Evolutionary conservation across 2,329 filamentous ascomycete species (phyloP), one percentile per base, ranked within the genome.

Genomic region (Pestalotiopsis sp.): DNA sequence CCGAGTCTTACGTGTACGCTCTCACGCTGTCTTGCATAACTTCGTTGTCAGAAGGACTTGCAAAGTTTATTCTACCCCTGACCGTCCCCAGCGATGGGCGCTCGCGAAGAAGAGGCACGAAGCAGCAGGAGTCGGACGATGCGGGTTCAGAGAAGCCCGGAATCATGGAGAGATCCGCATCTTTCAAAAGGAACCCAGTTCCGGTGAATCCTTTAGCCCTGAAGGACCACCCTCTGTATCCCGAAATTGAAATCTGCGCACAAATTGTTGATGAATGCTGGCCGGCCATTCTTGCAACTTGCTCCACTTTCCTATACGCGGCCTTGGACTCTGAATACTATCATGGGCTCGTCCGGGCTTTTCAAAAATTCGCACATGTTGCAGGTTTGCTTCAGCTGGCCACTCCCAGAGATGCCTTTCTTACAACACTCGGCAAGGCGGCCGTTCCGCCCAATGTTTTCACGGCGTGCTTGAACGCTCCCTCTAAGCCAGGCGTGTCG

Each of bases 361-460:
- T 98, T 73, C 96, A 99, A 75, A 94, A 97, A 72, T 93, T 99
- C 75, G 93, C 96, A 0, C 97, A 99, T 77, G 95, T 98, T 2
- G 94, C 96, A 52, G 97, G 96, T 4, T 84, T 99, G 61, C 82
- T 99, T 9, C 90, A 95, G 71, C 87, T 98, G 11, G 84, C 87
- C 13, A 98, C 95, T 0, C 95, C 96, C 0, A 87, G 96, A 72
- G 96, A 99, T 84, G 96, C 96, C 0, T 97, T 99, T 75, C 84
- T 99, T 41, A 98, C 96, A 0, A 98, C 95, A 0, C 83, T 99
- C 3, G 94, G 94, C 0, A 99, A 99, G 81, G 92, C 95, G 58
- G 94, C 96, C 7, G 93, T 98, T 2, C 96, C 96, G 3, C 90
- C 94, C 0, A 95, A 97, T 73, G 85, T 91, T 0, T 83, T 92